phyloP scores from a whole-genome alignment of 2,329 filamentous ascomycete species.

The Fusarium tanahbumbuense region DNA sequence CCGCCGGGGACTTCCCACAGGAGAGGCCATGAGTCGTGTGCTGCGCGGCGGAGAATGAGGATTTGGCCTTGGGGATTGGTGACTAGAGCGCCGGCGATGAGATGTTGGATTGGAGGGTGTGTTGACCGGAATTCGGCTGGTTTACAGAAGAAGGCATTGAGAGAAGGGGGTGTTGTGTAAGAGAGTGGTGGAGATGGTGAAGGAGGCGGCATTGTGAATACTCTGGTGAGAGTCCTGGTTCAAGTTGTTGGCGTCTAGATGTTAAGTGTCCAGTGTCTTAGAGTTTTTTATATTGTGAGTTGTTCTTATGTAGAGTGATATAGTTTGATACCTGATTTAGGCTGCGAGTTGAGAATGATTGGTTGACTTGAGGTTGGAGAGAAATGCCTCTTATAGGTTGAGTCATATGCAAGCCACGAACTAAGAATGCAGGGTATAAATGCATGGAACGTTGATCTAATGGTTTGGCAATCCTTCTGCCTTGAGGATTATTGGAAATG shows the following conservation, averaged over 20 bases:
- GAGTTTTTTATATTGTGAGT: not conserved
- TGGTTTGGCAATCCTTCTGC: not conserved
- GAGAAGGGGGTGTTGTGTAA: constrained; percentile 32
- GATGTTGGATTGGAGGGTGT: constrained; percentile 37
- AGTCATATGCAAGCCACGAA: not conserved
- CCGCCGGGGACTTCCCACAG: constrained; percentile 45
- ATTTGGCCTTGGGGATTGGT: constrained; percentile 34
- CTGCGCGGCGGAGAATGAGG: constrained; percentile 43
- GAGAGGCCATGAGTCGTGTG: constrained; percentile 46
- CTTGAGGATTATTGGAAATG: not conserved
- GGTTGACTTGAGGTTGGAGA: constrained; percentile 2
- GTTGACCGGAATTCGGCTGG: constrained; percentile 33
- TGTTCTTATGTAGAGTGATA: constrained; percentile 4
- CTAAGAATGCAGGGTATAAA: not conserved
- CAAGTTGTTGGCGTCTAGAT: not conserved
- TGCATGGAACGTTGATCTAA: not conserved
- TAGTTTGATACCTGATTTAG: constrained; percentile 30
- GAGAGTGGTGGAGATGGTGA: constrained; percentile 24
- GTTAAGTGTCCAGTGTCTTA: not conserved
- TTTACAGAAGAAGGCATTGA: constrained; percentile 24
- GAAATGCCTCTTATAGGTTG: constrained; percentile 14
- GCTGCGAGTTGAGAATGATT: constrained; percentile 31
- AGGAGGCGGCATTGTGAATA: constrained; percentile 4
- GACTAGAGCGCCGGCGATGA: constrained; percentile 45
- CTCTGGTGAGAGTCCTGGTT: not conserved